These are phyloP conservation scores for Rhodosporidiobolus odoratus DNA, from an alignment of 768 basidiomycete species.

Conservation along the genomic window DNA sequence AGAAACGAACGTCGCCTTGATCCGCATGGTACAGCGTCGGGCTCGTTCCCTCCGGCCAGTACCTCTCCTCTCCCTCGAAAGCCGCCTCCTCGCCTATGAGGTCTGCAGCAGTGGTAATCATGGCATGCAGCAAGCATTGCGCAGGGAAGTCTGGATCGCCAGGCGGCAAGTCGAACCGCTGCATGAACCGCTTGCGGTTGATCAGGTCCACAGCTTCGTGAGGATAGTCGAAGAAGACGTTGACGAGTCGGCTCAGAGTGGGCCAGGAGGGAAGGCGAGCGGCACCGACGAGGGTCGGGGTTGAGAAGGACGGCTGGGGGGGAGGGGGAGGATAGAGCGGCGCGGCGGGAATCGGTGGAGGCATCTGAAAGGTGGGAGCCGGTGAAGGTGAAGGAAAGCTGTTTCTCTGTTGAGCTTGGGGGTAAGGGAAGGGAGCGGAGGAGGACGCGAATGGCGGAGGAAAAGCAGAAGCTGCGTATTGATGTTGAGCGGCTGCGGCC, in stretches of 20 bases:
- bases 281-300: too few relatives aligned
- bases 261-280: constrained; percentile 4
- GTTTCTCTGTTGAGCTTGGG: too few relatives aligned
- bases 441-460: too few relatives aligned
- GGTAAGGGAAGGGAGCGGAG: too few relatives aligned
- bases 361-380: background rate
- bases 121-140: constrained; percentile 4
- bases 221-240: constrained; percentile 6
- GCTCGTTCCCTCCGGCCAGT: background rate
- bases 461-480: too few relatives aligned
- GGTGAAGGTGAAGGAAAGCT: too few relatives aligned
- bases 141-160: constrained; percentile 9
- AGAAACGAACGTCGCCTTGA: background rate
- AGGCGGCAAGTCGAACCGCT: background rate
- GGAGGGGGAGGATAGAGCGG: background rate
- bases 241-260: constrained; percentile 1
- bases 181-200: constrained; percentile 1
- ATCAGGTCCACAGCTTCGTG: constrained; percentile 14
- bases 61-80: constrained; percentile 5
- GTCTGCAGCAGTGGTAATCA: background rate
- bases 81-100: background rate
- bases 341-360: background rate
- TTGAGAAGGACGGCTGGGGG: background rate
- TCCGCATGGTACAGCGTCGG: constrained; percentile 1
- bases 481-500: too few relatives aligned